Evolutionary conservation across 495 filamentous ascomycete species (phyloP), one percentile per base, ranked within the genome.

Genomic region (Geoglossum glabrum): DNA sequence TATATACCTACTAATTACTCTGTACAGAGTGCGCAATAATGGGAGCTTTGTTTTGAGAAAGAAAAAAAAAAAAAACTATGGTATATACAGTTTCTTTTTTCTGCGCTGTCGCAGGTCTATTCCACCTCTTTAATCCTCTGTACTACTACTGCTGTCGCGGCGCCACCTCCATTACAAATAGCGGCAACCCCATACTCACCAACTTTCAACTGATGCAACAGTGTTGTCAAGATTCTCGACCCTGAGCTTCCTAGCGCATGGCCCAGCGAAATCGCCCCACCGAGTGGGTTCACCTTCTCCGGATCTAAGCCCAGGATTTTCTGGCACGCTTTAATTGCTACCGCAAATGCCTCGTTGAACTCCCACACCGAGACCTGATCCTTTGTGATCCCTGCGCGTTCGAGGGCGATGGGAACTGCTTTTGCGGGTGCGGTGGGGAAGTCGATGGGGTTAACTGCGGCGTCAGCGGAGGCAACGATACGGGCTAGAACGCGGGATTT

Each of bases 261-360:
- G 15, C 92, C 92, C n/a, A 96, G 72, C 9, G 89, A 81, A 57
- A 98, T 95, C 2, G 92, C 92, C 52, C 92, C 92, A 56, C 92
- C 92, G 0, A 88, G 76, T 25, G 81, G 82, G 65, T 98, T 98
- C 36, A 98, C 86, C 31, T 78, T 84, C 10, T 82, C 82, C 45
- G 75, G 71, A 59, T 89, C 75, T 9, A 96, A 77, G 34, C 81
- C 84, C 26, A 94, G 80, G 60, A 90, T 90, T 83, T 84, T 85
- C 64, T 87, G 84, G 63, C 95, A 96, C 9, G 90, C 90, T 68
- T 90, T 89, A 69, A 95, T 94, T 15, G 96, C 90, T 0, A 86
- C 90, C 15, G 90, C 90, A 68, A 98, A 98, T 0, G 92, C 92
- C 68, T 98, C 92, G 68, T 98, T 98, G 70, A 98, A 92, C 69